These are phyloP conservation scores for Globisporangium okanoganense DNA, from an alignment of 352 stramenopile genomes.

Conservation along the genomic window DNA sequence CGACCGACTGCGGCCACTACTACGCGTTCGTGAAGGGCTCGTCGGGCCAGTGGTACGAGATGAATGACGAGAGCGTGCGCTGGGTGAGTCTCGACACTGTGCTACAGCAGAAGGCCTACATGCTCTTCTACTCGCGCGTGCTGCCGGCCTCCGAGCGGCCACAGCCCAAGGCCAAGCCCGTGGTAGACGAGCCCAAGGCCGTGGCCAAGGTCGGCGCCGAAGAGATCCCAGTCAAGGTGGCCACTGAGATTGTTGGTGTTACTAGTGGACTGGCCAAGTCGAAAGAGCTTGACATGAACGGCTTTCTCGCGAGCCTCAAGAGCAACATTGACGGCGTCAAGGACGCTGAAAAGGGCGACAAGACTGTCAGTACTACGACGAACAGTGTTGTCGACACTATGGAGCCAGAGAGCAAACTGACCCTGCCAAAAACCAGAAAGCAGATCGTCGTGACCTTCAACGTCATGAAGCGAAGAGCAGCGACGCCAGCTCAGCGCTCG, in stretches of 20 bases:
- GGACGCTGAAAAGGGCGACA: slow-evolving; percentile 10
- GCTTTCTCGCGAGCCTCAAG: slow-evolving; percentile 59
- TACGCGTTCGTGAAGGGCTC: slow-evolving; percentile 87
- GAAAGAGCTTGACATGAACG: slow-evolving; percentile 61
- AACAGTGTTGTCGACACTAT: slow-evolving; percentile 9
- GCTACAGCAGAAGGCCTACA: slow-evolving; percentile 87
- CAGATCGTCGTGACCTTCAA: slow-evolving; percentile 37
- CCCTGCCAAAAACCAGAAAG: slow-evolving; percentile 5
- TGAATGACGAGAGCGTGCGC: slow-evolving; percentile 88
- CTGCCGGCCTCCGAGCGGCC: slow-evolving; percentile 39
- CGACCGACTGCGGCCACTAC: slow-evolving; percentile 90
- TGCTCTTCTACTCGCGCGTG: slow-evolving; percentile 88
- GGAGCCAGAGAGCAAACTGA: slow-evolving; percentile 10
- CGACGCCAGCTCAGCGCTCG: slow-evolving; percentile 19
- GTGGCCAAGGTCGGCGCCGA: slow-evolving; percentile 6
- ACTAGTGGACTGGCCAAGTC: slow-evolving; percentile 13
- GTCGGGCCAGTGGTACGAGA: slow-evolving; percentile 90
- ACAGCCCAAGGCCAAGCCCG: slow-evolving; percentile 28
- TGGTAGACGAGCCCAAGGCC: slow-evolving; percentile 14
- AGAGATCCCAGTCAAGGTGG: slow-evolving; percentile 14
- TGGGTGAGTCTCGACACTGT: slow-evolving; percentile 87
- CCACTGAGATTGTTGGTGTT: slow-evolving; percentile 10
- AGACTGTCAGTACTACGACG: neutral
- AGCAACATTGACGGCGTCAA: slow-evolving; percentile 24
- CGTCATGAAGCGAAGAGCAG: slow-evolving; percentile 17